A percentile compares a stretch with the other conserved stretches of the same genome.
Conservation (phyloP, 225 moss, liverwort and hornwort species). For the Sphagnum tenellum region DNA sequence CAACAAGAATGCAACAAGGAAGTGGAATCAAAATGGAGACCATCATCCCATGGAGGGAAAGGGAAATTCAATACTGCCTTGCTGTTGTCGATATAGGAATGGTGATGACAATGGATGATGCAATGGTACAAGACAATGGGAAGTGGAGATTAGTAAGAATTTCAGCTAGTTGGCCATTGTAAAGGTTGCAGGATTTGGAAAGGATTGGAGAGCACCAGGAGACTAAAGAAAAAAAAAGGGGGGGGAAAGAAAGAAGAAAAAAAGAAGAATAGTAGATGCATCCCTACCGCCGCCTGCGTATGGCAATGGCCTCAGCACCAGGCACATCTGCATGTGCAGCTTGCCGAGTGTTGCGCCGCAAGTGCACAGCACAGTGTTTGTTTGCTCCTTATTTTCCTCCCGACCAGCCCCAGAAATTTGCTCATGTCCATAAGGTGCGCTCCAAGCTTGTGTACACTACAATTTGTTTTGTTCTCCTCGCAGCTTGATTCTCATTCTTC, state of each 20-base stretch:
- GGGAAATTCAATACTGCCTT: no score
- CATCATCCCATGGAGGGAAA: no score
- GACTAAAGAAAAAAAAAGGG: conserved; percentile 7
- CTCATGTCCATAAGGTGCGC: conserved; percentile 92
- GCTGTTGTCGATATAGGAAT: background rate
- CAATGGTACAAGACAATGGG: conserved; percentile 11
- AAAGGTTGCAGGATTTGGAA: background rate
- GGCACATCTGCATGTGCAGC: conserved; percentile 96
- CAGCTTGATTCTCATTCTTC: no score
- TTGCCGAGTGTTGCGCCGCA: conserved; percentile 93
- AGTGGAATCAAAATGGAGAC: background rate
- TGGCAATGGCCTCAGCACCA: conserved; percentile 89
- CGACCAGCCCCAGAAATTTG: conserved; percentile 94
- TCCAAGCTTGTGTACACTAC: background rate
- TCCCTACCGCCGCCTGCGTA: conserved; percentile 90
- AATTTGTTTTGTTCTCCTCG: no score
- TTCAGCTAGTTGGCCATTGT: no score
- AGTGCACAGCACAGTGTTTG: conserved; percentile 91
- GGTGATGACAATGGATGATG: background rate
- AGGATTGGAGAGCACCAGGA: conserved; percentile 26
- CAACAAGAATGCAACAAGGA: background rate
- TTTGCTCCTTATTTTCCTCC: conserved; percentile 98
- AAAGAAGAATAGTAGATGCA: conserved; percentile 50
- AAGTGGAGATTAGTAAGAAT: conserved; percentile 17
- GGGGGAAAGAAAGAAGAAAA: background rate